Evolutionary conservation across 1,284 basidiomycete species (phyloP).

Genomic region (Tausonia pullulans): DNA sequence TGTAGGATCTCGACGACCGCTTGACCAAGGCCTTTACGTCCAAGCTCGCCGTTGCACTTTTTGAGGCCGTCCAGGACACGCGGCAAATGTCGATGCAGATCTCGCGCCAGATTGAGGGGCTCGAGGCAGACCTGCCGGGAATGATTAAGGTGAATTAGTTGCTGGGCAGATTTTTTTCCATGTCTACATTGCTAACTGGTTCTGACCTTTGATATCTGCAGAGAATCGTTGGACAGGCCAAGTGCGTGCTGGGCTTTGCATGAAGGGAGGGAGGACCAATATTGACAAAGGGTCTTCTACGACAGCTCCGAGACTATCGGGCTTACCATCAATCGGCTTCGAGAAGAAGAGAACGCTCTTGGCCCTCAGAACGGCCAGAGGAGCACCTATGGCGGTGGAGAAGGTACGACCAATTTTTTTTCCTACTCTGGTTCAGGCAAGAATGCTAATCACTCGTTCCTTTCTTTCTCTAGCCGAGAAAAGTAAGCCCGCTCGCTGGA

Average conservation of each 20-base stretch:
- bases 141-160: conserved; percentile 3
- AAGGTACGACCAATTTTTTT: not conserved
- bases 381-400: conserved; percentile 11
- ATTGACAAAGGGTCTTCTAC: not conserved
- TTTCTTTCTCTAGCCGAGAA: conserved; percentile 9
- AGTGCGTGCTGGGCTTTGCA: not conserved
- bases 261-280: not conserved
- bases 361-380: not conserved
- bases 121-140: conserved; percentile 6
- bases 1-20: conserved; percentile 20
- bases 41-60: conserved; percentile 23
- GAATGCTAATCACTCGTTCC: not conserved
- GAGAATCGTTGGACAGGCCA: conserved; percentile 9
- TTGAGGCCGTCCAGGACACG: conserved; percentile 20
- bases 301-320: conserved; percentile 6
- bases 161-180: too few relatives aligned
- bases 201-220: not conserved
- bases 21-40: conserved; percentile 22
- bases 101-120: conserved; percentile 14
- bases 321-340: conserved; percentile 9
- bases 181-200: too few relatives aligned
- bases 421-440: not conserved
- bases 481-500: not conserved
- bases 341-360: conserved; percentile 12
- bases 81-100: conserved; percentile 19